A percentile compares a stretch with the other conserved stretches of the same genome.
phyloP scores from a whole-genome alignment of 2,329 filamentous ascomycete genomes.

The Diaporthe velutina region DNA sequence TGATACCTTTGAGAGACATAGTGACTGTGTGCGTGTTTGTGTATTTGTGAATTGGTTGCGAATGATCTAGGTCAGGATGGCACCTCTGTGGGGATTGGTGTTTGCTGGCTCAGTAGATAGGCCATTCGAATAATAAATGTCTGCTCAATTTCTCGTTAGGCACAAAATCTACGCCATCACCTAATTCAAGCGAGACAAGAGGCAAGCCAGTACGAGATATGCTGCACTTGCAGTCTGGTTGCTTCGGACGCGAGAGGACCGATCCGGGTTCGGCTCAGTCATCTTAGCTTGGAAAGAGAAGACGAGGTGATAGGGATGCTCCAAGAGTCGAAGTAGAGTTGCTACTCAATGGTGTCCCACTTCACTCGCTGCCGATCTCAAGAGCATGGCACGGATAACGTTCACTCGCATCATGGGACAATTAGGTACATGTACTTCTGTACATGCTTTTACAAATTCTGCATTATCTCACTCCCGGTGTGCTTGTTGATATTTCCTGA shows the following conservation, averaged over 20 bases:
- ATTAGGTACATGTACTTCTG: not conserved
- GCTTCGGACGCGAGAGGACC: no score
- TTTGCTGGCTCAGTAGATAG: not conserved
- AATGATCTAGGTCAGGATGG: not conserved
- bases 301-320: not conserved
- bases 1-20: slow-evolving; percentile 54
- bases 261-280: not conserved
- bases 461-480: not conserved
- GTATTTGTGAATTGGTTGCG: not conserved
- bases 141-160: no score
- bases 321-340: not conserved
- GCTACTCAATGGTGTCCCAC: not conserved
- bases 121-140: not conserved
- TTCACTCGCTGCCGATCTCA: not conserved
- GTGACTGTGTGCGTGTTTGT: not conserved
- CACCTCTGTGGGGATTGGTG: no score
- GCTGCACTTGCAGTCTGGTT: not conserved
- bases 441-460: no score
- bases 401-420: not conserved
- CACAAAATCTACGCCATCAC: not conserved
- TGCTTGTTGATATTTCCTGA: not conserved
- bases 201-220: slow-evolving; percentile 1
- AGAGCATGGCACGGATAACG: not conserved
- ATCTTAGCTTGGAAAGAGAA: not conserved
- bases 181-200: not conserved